Conservation (phyloP, 148 eudicot species). For the Persicaria maculosa region DNA sequence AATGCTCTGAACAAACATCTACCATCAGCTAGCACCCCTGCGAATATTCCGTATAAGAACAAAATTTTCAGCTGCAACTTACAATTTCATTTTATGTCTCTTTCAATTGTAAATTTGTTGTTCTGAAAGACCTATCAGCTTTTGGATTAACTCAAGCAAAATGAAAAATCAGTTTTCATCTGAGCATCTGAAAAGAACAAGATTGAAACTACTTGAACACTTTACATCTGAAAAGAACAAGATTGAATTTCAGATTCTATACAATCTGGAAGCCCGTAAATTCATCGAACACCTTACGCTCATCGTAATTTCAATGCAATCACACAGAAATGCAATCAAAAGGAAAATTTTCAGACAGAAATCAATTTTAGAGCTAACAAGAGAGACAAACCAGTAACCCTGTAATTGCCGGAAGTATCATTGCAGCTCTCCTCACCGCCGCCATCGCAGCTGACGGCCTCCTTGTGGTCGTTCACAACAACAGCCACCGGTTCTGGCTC, state of each 20-base stretch:
- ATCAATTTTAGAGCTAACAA: not conserved
- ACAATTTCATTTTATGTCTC: not conserved
- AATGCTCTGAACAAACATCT: constrained; percentile 74
- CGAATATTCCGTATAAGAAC: not conserved
- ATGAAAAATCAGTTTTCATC: too few species aligned
- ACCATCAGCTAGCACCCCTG: constrained; percentile 68
- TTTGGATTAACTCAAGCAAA: not conserved
- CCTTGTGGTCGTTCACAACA: not conserved
- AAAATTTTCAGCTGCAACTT: not conserved
- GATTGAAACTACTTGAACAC: too few species aligned
- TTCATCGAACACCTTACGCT: not conserved
- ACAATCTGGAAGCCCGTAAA: not conserved
- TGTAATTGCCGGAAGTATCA: constrained; percentile 19
- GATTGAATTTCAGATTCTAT: not conserved
- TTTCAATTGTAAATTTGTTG: too few species aligned
- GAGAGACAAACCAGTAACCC: constrained; percentile 34
- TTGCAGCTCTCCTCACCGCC: not conserved
- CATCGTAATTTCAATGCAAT: not conserved
- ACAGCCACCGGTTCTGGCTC: constrained; percentile 12
- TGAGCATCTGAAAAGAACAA: not conserved
- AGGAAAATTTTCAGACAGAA: not conserved
- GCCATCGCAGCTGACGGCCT: not conserved
- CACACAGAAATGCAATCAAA: not conserved
- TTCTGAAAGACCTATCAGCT: too few species aligned
- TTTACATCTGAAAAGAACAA: not conserved